These are phyloP conservation scores for Scopulariopsis brevicaulis DNA, from an alignment of 2,329 filamentous ascomycete genomes.

Conservation along the genomic window DNA sequence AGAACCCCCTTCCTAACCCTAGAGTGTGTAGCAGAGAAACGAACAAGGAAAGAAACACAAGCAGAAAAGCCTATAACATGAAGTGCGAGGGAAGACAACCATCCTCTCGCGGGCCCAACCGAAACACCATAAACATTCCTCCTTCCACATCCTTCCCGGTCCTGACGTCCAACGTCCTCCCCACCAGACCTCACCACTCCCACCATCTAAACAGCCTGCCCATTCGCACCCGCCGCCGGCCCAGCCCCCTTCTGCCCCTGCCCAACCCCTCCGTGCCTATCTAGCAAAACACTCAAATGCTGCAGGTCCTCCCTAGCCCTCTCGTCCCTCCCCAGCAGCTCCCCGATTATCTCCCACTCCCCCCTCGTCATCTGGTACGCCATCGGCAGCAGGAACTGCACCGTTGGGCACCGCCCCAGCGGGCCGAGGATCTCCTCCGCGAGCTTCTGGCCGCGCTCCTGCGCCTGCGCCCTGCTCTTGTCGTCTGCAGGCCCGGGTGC, in stretches of 20 bases:
- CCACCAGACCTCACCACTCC: neutral
- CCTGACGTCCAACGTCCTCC: neutral
- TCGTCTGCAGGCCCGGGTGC: conserved; percentile 11
- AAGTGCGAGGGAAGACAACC: too few species aligned
- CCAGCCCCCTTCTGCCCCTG: neutral
- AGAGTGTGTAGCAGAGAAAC: too few species aligned
- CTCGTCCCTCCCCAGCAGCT: conserved; percentile 55
- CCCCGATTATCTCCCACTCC: conserved; percentile 64
- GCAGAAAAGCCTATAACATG: too few species aligned
- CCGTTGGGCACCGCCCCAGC: conserved; percentile 51
- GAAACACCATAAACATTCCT: too few species aligned
- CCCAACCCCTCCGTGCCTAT: conserved; percentile 15
- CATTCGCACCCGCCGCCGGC: neutral
- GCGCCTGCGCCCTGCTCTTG: conserved; percentile 18
- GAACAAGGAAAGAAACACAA: too few species aligned
- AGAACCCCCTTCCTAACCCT: too few species aligned
- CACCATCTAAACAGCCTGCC: neutral
- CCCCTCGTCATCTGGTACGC: conserved; percentile 55
- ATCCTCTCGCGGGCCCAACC: too few species aligned
- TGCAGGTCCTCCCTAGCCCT: conserved; percentile 51
- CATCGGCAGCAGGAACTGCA: conserved; percentile 58
- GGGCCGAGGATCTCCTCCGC: conserved; percentile 54
- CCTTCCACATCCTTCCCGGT: too few species aligned
- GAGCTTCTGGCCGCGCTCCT: conserved; percentile 40
- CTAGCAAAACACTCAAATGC: conserved; percentile 42